Conservation (phyloP, 2,329 filamentous ascomycete genomes). For the Ilyonectria mors-panacis region DNA sequence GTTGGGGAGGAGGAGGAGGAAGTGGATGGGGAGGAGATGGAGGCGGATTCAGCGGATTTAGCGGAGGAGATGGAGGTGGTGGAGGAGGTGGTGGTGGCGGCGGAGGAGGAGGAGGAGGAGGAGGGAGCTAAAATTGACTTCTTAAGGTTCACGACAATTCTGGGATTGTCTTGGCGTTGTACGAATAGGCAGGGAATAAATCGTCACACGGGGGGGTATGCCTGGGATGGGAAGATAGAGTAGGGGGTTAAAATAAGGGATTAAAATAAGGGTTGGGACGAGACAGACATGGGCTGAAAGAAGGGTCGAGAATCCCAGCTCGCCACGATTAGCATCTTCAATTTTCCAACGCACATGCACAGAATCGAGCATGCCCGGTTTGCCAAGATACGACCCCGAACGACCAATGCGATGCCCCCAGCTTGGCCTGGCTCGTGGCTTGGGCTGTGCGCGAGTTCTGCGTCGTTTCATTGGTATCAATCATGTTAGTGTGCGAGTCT, state of each 20-base stretch:
- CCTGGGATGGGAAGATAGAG: neutral
- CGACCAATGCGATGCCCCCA: neutral
- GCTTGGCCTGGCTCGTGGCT: neutral
- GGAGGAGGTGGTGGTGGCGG: neutral
- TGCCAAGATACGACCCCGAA: neutral
- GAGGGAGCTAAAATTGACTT: neutral
- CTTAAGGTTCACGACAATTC: neutral
- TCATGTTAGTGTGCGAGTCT: neutral
- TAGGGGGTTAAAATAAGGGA: too few species aligned
- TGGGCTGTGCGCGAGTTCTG: neutral
- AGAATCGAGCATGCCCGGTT: neutral
- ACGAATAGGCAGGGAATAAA: neutral
- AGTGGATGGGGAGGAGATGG: neutral
- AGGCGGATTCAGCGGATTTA: neutral
- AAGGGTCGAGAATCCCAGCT: neutral
- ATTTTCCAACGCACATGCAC: neutral
- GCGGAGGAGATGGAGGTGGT: neutral
- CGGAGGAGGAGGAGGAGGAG: neutral
- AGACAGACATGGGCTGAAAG: neutral
- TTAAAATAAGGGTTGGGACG: too few species aligned
- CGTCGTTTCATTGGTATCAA: neutral
- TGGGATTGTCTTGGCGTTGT: neutral
- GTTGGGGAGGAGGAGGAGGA: neutral
- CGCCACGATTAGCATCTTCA: neutral
- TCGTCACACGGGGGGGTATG: neutral